Conservation (phyloP, 2,329 filamentous ascomycete genomes). For the Penicillium fuscoglaucum region DNA sequence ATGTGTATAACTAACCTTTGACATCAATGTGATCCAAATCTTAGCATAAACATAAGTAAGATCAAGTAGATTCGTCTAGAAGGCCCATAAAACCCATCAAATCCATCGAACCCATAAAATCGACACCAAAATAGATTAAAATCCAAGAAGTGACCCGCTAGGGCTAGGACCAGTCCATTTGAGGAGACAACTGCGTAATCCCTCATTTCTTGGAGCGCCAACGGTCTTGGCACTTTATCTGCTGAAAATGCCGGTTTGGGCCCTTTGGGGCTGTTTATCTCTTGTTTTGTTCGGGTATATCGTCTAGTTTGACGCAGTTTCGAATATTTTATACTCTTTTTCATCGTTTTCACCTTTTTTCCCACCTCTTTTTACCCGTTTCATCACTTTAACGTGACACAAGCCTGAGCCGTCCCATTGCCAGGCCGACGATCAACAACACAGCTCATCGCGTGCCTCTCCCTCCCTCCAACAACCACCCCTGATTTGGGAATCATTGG, state of each 20-base stretch:
- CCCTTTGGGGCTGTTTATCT: background rate
- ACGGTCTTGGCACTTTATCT: constrained; percentile 6
- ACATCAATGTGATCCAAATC: background rate
- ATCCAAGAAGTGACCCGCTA: background rate
- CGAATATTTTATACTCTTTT: background rate
- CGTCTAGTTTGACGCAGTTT: background rate
- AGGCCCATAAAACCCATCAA: background rate
- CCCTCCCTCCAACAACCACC: constrained; percentile 3
- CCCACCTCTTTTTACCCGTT: background rate
- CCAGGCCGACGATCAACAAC: constrained; percentile 26
- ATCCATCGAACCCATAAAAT: too few relatives aligned
- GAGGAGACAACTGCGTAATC: constrained; percentile 9
- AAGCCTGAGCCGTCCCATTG: constrained; percentile 14
- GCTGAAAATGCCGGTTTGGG: background rate
- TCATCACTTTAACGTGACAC: background rate
- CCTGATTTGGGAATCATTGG: constrained; percentile 4
- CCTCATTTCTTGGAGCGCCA: constrained; percentile 8
- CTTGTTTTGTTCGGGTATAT: background rate
- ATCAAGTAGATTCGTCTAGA: background rate
- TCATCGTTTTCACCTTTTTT: background rate
- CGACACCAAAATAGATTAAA: too few relatives aligned
- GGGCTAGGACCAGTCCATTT: background rate
- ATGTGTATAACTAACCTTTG: too few relatives aligned
- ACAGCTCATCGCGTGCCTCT: constrained; percentile 15
- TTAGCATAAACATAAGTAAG: too few relatives aligned